Base-by-base conservation (phyloP, 768 basidiomycete genomes). In the Serendipita indica region DNA sequence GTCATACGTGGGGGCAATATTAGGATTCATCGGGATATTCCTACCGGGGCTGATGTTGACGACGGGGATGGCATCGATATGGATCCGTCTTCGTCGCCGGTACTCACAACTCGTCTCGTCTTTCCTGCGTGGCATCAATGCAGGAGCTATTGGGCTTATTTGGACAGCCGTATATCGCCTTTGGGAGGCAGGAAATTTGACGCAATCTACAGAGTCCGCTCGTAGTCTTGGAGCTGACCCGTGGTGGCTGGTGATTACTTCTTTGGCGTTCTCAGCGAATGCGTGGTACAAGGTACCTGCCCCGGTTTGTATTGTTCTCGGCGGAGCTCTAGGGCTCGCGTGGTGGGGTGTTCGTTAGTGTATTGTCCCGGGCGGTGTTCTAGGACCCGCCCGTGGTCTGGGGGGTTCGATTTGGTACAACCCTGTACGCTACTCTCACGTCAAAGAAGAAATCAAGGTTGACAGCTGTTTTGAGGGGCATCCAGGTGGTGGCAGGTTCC, bases 21-120 rank as follows among this genome's bases (percentile, higher is more conserved):
- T 79, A n/a, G 77, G 72, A 13, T 77, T 69, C 65, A 25, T 77
- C 13, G 78, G 75, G 6, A 77, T 79, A 43, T 79, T 80, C 63
- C 61, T 70, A 3, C 78, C 78, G 0, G 79, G 78, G 0, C 65
- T 72, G 41, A 25, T 69, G 41, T n/a, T 43, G 41, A 43, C 41
- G 41, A 43, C 41, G 5, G 41, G 41, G 18, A 43, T 43, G 41
- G 18, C 41, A 18, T 43, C 41, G 18, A 43, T 43, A 7, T 43
- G 41, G 41, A 25, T n/a, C 7, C 41, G 41, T 18, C 18, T 43
- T 7, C 5, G 7, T 7, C 41, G 41, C 27, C 41, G 27, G 27
- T 43, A 43, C 16, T 5, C 18, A n/a, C 16, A n/a, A n/a, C 27
- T 43, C 41, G 41, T 43, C 18, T 18, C 7, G 7, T 43, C 41